These are phyloP conservation scores for Paramyrothecium roridum DNA, from an alignment of 2,329 filamentous ascomycete species.

Conservation along the genomic window DNA sequence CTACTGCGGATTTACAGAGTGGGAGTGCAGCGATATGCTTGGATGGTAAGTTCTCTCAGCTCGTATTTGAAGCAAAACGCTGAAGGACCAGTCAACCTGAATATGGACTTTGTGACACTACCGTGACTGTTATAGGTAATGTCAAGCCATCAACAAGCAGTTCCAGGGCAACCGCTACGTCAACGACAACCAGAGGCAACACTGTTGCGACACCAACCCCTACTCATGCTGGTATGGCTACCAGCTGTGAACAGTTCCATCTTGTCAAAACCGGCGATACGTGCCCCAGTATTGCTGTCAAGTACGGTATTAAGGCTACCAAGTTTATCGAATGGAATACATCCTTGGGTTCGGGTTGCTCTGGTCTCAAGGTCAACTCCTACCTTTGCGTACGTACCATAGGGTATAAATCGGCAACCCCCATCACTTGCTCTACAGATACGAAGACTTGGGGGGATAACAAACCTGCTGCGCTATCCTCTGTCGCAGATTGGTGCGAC, in stretches of 20 bases:
- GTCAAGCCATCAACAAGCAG: too few species aligned
- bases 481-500: conserved; percentile 6
- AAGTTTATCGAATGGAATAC: conserved; percentile 8
- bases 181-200: too few species aligned
- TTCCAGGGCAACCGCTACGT: too few species aligned
- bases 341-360: background rate
- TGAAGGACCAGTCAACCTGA: too few species aligned
- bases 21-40: too few species aligned
- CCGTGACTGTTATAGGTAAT: too few species aligned
- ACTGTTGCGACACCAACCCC: too few species aligned
- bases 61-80: too few species aligned
- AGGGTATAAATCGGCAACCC: background rate
- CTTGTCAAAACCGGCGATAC: background rate
- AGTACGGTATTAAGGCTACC: conserved; percentile 5
- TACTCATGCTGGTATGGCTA: conserved; percentile 9
- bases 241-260: conserved; percentile 12
- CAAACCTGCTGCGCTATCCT: background rate
- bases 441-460: conserved; percentile 7
- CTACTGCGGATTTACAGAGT: too few species aligned
- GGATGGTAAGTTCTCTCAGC: too few species aligned
- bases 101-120: too few species aligned
- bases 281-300: conserved; percentile 1
- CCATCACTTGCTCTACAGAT: background rate
- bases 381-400: conserved; percentile 6
- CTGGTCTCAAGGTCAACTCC: background rate